These are phyloP conservation scores for Suillus hirtellus DNA, from an alignment of 768 basidiomycete genomes.

Conservation along the genomic window DNA sequence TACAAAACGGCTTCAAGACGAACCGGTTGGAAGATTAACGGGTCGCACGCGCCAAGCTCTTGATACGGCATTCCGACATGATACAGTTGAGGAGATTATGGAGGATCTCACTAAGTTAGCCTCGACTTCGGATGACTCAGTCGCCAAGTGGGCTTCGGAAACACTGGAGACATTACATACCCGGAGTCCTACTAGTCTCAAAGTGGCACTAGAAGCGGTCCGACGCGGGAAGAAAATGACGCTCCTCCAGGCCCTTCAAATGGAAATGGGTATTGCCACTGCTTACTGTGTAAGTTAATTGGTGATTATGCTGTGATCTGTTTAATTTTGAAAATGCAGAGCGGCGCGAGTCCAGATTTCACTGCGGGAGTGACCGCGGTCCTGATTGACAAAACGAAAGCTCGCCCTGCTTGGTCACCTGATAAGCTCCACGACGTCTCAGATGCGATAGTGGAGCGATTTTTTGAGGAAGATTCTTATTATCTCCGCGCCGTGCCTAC, in stretches of 20 bases:
- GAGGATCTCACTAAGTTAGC: slow-evolving; percentile 49
- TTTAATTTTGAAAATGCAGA: slow-evolving; percentile 43
- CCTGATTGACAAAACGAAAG: slow-evolving; percentile 50
- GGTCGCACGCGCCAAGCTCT: slow-evolving; percentile 74
- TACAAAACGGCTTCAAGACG: slow-evolving; percentile 58
- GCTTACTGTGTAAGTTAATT: slow-evolving; percentile 78
- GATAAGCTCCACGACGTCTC: slow-evolving; percentile 59
- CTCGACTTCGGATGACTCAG: slow-evolving; percentile 38
- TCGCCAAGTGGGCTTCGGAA: slow-evolving; percentile 72
- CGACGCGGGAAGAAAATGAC: slow-evolving; percentile 64
- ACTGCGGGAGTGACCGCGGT: slow-evolving; percentile 75
- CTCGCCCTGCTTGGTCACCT: slow-evolving; percentile 73
- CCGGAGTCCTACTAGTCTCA: slow-evolving; percentile 90
- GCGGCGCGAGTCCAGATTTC: slow-evolving; percentile 82
- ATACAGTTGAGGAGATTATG: slow-evolving; percentile 73
- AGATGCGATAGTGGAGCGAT: slow-evolving; percentile 55
- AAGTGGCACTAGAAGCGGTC: slow-evolving; percentile 82
- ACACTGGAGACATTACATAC: slow-evolving; percentile 62
- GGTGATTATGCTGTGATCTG: neutral
- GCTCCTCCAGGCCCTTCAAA: slow-evolving; percentile 68
- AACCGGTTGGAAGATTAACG: slow-evolving; percentile 51
- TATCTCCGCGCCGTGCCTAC: slow-evolving; percentile 47
- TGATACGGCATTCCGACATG: slow-evolving; percentile 74
- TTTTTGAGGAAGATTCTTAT: slow-evolving; percentile 62
- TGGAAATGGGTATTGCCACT: slow-evolving; percentile 86